Percentiles rank a stretch among this genome's conserved stretches.
phyloP scores from a whole-genome alignment of 331 rosid species.

The Pyracantha coccinea region DNA sequence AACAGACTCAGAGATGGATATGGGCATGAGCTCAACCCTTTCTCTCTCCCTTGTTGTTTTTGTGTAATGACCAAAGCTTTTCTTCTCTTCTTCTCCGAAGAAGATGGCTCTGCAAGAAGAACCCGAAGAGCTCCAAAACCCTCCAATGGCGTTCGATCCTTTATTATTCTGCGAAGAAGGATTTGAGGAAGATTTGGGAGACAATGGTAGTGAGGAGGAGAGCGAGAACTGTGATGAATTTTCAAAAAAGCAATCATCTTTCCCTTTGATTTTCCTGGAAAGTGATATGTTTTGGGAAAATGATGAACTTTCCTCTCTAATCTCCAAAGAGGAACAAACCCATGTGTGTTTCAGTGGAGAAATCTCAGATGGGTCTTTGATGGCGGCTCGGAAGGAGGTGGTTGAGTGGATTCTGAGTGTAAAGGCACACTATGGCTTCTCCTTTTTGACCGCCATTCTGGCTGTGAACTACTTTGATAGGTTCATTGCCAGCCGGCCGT shows the following conservation, averaged over 20 bases:
- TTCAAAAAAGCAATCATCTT: slow-evolving; percentile 26
- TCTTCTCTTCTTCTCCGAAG: slow-evolving; percentile 35
- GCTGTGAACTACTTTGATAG: slow-evolving; percentile 91
- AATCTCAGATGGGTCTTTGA: slow-evolving; percentile 31
- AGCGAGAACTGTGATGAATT: slow-evolving; percentile 15
- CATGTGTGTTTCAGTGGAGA: slow-evolving; percentile 18
- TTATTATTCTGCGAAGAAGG: slow-evolving; percentile 60
- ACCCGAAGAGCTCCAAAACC: slow-evolving; percentile 29
- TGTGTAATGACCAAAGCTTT: slow-evolving; percentile 32
- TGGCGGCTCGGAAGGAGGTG: slow-evolving; percentile 44
- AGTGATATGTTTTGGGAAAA: slow-evolving; percentile 56
- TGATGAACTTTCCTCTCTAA: slow-evolving; percentile 48
- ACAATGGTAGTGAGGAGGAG: slow-evolving; percentile 16
- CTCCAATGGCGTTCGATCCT: slow-evolving; percentile 46
- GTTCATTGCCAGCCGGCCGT: slow-evolving; percentile 42
- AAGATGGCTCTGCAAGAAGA: slow-evolving; percentile 56
- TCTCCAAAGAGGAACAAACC: slow-evolving; percentile 55
- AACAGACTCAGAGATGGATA: slow-evolving; percentile 25
- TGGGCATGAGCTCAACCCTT: slow-evolving; percentile 33
- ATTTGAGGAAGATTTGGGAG: slow-evolving; percentile 39
- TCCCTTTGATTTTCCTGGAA: slow-evolving; percentile 30
- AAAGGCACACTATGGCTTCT: slow-evolving; percentile 45
- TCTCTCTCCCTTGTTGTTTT: neutral
- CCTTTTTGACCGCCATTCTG: slow-evolving; percentile 59
- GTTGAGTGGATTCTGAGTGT: slow-evolving; percentile 67